These are phyloP conservation scores for Triangularia setosa DNA, from an alignment of 2,329 filamentous ascomycete genomes.

Conservation along the genomic window DNA sequence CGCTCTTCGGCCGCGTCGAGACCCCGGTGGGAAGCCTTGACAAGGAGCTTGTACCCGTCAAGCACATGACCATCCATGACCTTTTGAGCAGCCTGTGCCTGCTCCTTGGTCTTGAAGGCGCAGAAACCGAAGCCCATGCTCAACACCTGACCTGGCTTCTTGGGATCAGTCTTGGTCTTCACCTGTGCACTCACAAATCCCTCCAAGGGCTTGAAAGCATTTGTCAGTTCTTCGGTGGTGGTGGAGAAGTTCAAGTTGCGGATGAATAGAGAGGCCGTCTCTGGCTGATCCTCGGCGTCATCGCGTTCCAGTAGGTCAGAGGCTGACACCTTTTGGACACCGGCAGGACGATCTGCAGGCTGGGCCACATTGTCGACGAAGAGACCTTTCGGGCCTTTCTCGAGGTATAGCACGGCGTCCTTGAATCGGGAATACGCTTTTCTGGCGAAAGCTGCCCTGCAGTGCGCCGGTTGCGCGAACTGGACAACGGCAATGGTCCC, in stretches of 20 bases:
- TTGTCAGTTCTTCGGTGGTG: conserved; percentile 68
- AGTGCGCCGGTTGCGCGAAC: conserved; percentile 73
- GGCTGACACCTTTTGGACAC: conserved; percentile 60
- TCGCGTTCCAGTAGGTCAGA: conserved; percentile 63
- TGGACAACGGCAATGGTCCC: conserved; percentile 94
- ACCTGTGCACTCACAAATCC: conserved; percentile 87
- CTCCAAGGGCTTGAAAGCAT: conserved; percentile 74
- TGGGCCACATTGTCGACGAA: conserved; percentile 46
- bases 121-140: conserved; percentile 98
- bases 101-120: conserved; percentile 74
- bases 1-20: conserved; percentile 84
- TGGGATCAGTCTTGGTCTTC: conserved; percentile 91
- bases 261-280: conserved; percentile 83
- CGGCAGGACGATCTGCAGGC: conserved; percentile 36
- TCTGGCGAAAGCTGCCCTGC: conserved; percentile 76
- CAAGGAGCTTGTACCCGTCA: conserved; percentile 80
- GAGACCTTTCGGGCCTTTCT: conserved; percentile 84
- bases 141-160: conserved; percentile 78
- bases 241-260: conserved; percentile 93
- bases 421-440: conserved; percentile 88
- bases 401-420: conserved; percentile 85
- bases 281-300: conserved; percentile 49
- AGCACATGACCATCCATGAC: conserved; percentile 86
- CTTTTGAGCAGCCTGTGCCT: conserved; percentile 74
- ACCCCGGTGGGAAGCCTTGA: conserved; percentile 83